phyloP scores from a whole-genome alignment of 345 rosid species.

The Hibiscus trionum region DNA sequence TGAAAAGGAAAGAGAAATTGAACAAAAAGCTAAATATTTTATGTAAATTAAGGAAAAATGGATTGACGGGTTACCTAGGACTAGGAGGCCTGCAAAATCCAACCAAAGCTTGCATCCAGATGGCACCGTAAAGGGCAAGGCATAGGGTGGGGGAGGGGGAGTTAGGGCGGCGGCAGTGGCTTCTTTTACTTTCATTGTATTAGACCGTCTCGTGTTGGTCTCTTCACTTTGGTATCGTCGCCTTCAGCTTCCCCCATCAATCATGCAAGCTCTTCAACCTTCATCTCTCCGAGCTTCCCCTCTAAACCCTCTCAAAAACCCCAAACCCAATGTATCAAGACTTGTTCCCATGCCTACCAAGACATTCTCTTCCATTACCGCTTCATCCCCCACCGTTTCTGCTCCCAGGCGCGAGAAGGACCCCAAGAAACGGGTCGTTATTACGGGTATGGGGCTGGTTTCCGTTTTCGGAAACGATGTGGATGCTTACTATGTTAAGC shows the following conservation, averaged over 20 bases:
- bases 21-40: no score
- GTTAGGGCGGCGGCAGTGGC: no score
- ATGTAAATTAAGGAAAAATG: no score
- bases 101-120: no score
- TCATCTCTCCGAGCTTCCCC: slow-evolving; percentile 54
- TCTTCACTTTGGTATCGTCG: slow-evolving; percentile 25
- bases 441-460: slow-evolving; percentile 91
- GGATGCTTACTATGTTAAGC: slow-evolving; percentile 69
- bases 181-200: no score
- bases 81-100: no score
- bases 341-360: slow-evolving; percentile 23
- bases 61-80: no score
- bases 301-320: slow-evolving; percentile 27
- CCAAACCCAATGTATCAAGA: slow-evolving; percentile 23
- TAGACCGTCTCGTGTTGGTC: slow-evolving; percentile 1
- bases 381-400: slow-evolving; percentile 43
- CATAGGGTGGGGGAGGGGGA: no score
- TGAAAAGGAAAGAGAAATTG: no score
- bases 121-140: no score
- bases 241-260: slow-evolving; percentile 10
- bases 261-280: slow-evolving; percentile 70
- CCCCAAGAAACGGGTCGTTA: slow-evolving; percentile 92
- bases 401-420: slow-evolving; percentile 91
- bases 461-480: slow-evolving; percentile 92
- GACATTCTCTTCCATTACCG: slow-evolving; percentile 37